Evolutionary conservation across 495 filamentous ascomycete species (phyloP).

Genomic region (Acidiella bohemica): DNA sequence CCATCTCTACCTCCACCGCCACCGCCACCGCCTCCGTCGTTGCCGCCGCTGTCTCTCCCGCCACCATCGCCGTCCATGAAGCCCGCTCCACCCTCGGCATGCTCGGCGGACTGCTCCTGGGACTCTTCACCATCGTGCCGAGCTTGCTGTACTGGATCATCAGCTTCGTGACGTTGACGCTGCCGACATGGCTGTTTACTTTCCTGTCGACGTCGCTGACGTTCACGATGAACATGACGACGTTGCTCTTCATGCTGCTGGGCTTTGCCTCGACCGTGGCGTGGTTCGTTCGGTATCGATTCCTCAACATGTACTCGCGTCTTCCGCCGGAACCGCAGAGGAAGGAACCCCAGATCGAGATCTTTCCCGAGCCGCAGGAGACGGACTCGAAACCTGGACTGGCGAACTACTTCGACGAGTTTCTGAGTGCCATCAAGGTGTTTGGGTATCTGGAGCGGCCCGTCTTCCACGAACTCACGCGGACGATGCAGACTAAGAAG

Average conservation of each 20-base stretch:
- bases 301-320: constrained; percentile 87
- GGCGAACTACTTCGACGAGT: constrained; percentile 92
- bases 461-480: constrained; percentile 92
- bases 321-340: constrained; percentile 88
- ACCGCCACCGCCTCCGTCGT: not conserved
- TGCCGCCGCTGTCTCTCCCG: not conserved
- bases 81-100: constrained; percentile 9
- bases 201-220: constrained; percentile 92
- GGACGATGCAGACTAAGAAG: constrained; percentile 95
- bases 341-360: constrained; percentile 86
- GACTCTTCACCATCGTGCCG: constrained; percentile 41
- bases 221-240: constrained; percentile 96
- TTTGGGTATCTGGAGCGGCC: constrained; percentile 94
- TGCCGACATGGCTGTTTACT: constrained; percentile 81
- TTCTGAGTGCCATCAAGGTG: constrained; percentile 96
- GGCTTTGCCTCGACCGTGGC: constrained; percentile 65
- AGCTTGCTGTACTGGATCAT: constrained; percentile 67
- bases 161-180: constrained; percentile 72
- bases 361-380: constrained; percentile 86
- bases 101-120: constrained; percentile 15
- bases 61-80: not conserved
- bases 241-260: constrained; percentile 68
- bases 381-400: constrained; percentile 81
- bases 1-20: constrained; percentile 3
- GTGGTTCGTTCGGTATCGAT: constrained; percentile 89